Percentiles rank a stretch among this genome's conserved stretches.
Conservation (phyloP, 2,329 filamentous ascomycete species). For the Balansia obtecta region DNA sequence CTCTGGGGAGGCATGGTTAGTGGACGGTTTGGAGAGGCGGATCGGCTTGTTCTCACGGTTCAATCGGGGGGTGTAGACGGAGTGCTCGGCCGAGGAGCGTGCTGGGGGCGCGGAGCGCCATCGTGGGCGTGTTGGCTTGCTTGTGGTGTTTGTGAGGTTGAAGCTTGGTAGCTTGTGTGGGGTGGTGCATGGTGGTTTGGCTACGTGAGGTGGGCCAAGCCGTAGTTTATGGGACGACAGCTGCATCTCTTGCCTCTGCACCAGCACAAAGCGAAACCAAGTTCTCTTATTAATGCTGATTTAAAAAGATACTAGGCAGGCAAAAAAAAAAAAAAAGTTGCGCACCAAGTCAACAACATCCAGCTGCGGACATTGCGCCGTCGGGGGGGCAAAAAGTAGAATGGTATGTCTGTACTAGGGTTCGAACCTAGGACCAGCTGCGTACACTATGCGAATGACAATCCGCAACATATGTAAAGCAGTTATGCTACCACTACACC, state of each 20-base stretch:
- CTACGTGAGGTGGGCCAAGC: background rate
- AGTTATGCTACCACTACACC: constrained; percentile 28
- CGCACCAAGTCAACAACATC: background rate
- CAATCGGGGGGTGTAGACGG: constrained; percentile 5
- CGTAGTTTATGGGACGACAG: too few relatives aligned
- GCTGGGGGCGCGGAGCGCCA: constrained; percentile 1
- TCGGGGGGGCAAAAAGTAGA: background rate
- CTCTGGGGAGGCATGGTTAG: background rate
- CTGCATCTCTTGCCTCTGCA: too few relatives aligned
- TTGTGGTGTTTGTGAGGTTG: background rate
- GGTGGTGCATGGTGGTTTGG: background rate
- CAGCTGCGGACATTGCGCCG: too few relatives aligned
- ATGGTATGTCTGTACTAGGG: constrained; percentile 26
- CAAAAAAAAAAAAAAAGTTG: background rate
- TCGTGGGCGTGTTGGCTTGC: background rate
- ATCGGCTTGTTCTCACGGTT: constrained; percentile 11
- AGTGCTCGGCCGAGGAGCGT: constrained; percentile 2
- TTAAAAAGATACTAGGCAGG: background rate
- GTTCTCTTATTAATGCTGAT: background rate
- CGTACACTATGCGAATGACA: too few relatives aligned
- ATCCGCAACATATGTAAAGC: too few relatives aligned
- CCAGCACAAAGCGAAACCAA: too few relatives aligned
- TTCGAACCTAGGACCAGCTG: constrained; percentile 32
- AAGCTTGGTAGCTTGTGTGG: background rate
- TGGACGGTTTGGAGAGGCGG: background rate